Evolutionary conservation across 352 stramenopile species (phyloP), one percentile per base, ranked within the genome.

Genomic region (Pythium vanterpoolii): DNA sequence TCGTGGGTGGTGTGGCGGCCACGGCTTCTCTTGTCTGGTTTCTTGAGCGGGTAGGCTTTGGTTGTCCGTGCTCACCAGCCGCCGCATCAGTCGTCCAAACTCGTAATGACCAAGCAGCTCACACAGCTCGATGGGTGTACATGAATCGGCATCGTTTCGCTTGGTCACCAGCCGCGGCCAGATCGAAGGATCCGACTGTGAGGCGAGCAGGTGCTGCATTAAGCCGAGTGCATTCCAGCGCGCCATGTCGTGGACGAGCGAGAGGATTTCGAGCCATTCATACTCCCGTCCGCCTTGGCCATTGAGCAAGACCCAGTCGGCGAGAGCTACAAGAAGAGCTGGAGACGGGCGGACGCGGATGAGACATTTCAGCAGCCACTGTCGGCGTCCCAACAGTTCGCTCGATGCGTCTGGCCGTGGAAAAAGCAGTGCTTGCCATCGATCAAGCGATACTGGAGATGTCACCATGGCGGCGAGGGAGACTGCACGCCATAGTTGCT

Each of bases 201-300:
- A n/a, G n/a, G n/a, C n/a, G n/a, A 27, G 8, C 1, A 59, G 39
- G 21, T 38, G 30, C 26, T 53, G 27, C 33, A 53, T 40, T 4
- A 82, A 18, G 1, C n/a, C 26, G 27, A 72, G 13, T 5, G 73
- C 69, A 58, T 86, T 83, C 69, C 69, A 84, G 5, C 63, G 62
- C 6, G 60, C 69, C 11, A 73, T 52, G 9, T 28, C 18, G 19
- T 69, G 56, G 18, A 83, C 28, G 11, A 77, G 23, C 2, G 4
- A 11, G 0, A 30, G 43, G 0, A 28, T 11, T 14, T 44, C 23
- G 1, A 63, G 26, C 50, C 36, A 58, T 6, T 47, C 19, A 27
- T 39, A 28, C 18, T 5, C n/a, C 10, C 4, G 4, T 57, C 38
- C 19, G 5, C 9, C 18, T 18, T 27, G 9, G 8, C 30, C 11